Evolutionary conservation across 306 rosid genomes (phyloP), one percentile per base, ranked within the genome.

Genomic region (Vigna mungo): DNA sequence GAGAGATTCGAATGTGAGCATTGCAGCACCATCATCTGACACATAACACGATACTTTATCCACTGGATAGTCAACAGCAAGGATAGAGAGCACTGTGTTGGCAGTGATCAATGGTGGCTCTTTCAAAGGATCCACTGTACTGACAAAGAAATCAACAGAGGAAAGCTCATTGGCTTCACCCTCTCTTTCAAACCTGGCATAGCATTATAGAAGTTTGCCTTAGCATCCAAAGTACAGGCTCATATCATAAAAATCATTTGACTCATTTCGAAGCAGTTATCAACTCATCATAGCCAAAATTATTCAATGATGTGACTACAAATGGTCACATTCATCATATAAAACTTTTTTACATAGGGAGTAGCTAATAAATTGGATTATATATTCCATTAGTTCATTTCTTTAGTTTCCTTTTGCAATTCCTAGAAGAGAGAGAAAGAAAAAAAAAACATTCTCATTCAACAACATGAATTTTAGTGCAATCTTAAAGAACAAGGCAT

Each of bases 21-120:
- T 95, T 66, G 99, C 93, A 53, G 99, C 99, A 72, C 99, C 99
- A 83, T 95, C 99, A 55, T 95, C 99, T 67, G 99, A 95, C 37
- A 95, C 93, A 78, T 95, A 95, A 83, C 99, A 95, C 20, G 97
- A 92, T 68, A 95, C 97, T 87, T 92, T 90, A 18, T 95, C 99
- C 7, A 95, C 96, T 4, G 99, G 97, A 58, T 95, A 95, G 86
- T 95, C 97, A 27, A 92, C 92, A 3, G 99, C 97, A 68, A 95
- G 99, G 86, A 95, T 95, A 14, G 99, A 95, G 75, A 95, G 99
- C 83, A 92, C 97, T 0, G 99, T 95, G 79, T 95, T 95, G 60
- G 97, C 91, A 27, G 99, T 95, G 84, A 95, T 95, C 84, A 95
- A 34, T 0, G 99, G 99, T 9, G 99, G 99, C 58, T 95, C 99